Percentiles rank a stretch among this genome's conserved stretches.
Conservation (phyloP, 2,329 filamentous ascomycete genomes). For the Pyrenophora seminiperda region DNA sequence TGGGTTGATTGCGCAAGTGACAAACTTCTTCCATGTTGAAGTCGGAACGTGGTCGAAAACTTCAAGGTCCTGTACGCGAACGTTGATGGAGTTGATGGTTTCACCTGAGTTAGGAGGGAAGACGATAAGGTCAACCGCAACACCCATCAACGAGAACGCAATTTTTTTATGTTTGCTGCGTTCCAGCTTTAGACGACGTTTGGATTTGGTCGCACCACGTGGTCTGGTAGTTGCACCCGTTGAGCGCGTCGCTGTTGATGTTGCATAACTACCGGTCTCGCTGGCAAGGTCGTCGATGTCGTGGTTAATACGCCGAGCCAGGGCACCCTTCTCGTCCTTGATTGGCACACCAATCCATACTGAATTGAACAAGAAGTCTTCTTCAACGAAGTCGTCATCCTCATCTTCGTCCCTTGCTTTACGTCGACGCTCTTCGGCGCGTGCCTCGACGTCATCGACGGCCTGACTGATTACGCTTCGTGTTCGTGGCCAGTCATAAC, state of each 20-base stretch:
- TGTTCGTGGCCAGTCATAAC: conserved; percentile 93
- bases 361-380: conserved; percentile 96
- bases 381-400: conserved; percentile 69
- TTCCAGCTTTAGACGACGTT: conserved; percentile 70
- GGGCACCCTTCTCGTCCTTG: conserved; percentile 81
- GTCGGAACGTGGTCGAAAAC: conserved; percentile 93
- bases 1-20: conserved; percentile 87
- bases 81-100: conserved; percentile 84
- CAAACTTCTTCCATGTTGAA: conserved; percentile 98
- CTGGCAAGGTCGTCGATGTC: conserved; percentile 84
- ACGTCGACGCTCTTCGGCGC: conserved; percentile 74
- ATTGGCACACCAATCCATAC: conserved; percentile 95
- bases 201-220: conserved; percentile 48
- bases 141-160: conserved; percentile 85
- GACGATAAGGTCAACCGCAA: conserved; percentile 79
- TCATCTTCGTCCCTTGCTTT: conserved; percentile 67
- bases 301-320: conserved; percentile 83
- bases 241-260: conserved; percentile 57
- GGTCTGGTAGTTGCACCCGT: conserved; percentile 49
- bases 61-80: conserved; percentile 81
- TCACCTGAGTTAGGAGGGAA: conserved; percentile 79
- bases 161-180: conserved; percentile 94
- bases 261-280: conserved; percentile 87
- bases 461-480: conserved; percentile 84
- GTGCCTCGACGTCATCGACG: conserved; percentile 83